Percentiles rank a stretch among this genome's conserved stretches.
Conservation (phyloP, 352 stramenopile species). For the Pythium biforme region DNA sequence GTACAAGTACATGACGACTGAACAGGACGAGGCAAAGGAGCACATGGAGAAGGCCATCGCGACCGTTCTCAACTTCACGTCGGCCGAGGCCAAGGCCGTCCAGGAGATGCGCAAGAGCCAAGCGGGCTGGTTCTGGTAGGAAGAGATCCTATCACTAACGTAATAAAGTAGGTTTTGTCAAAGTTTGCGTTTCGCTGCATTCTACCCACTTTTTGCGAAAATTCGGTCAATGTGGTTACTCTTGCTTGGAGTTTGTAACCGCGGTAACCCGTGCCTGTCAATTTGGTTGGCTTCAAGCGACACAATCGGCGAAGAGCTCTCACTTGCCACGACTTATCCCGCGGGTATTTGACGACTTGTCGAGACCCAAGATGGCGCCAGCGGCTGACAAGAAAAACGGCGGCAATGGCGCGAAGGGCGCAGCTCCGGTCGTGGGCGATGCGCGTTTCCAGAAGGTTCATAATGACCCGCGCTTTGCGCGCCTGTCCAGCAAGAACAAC, state of each 20-base stretch:
- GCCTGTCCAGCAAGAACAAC: constrained; percentile 75
- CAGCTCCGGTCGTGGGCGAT: constrained; percentile 44
- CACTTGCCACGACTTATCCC: neutral
- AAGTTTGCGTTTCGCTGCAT: neutral
- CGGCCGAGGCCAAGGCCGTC: constrained; percentile 56
- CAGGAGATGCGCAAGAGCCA: constrained; percentile 60
- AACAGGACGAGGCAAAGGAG: constrained; percentile 79
- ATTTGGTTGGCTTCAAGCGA: constrained; percentile 28
- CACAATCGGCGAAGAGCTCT: constrained; percentile 25
- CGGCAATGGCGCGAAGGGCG: constrained; percentile 1
- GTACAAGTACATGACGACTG: constrained; percentile 90
- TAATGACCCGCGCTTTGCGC: constrained; percentile 83
- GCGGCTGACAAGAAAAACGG: constrained; percentile 39
- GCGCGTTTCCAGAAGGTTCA: constrained; percentile 85
- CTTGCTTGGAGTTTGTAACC: constrained; percentile 7
- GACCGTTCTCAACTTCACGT: constrained; percentile 84
- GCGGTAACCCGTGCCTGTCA: constrained; percentile 10
- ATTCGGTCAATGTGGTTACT: neutral
- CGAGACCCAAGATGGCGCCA: constrained; percentile 11
- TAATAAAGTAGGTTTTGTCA: constrained; percentile 1
- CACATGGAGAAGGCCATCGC: constrained; percentile 90
- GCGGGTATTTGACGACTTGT: constrained; percentile 2
- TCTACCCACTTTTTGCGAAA: constrained; percentile 9
- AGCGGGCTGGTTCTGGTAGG: constrained; percentile 68
- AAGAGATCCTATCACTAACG: neutral